Evolutionary conservation across 1,284 basidiomycete genomes (phyloP).

Genomic region (Porodaedalea pini): DNA sequence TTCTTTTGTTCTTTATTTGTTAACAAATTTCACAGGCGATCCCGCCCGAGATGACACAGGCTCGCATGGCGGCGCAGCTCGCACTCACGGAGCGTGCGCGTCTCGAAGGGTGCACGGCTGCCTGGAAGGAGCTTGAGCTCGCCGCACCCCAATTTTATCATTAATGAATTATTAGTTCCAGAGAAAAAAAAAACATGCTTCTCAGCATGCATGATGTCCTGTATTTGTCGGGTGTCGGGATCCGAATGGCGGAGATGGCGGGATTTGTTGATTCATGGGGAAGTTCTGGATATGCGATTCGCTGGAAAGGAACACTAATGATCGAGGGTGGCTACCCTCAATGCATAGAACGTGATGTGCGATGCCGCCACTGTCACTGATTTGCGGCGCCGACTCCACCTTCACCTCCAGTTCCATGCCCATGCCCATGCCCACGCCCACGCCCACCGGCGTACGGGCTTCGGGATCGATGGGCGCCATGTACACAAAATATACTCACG

Average conservation of each 20-base stretch:
- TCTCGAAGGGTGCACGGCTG: slow-evolving; percentile 40
- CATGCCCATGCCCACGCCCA: too few relatives aligned
- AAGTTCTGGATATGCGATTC: slow-evolving; percentile 9
- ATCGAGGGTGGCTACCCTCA: background rate
- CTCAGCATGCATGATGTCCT: background rate
- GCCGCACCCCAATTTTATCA: background rate
- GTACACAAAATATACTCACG: too few relatives aligned
- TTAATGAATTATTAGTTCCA: background rate
- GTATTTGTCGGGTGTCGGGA: background rate
- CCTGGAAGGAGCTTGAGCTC: slow-evolving; percentile 35
- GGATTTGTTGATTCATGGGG: background rate
- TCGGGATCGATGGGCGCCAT: too few relatives aligned
- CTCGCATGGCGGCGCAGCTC: slow-evolving; percentile 36
- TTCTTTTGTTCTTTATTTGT: background rate
- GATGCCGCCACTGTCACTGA: background rate
- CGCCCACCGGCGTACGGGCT: too few relatives aligned
- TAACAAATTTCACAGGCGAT: slow-evolving; percentile 9
- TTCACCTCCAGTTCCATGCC: too few relatives aligned
- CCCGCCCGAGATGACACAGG: slow-evolving; percentile 29
- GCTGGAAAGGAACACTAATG: slow-evolving; percentile 10
- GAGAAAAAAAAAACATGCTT: background rate
- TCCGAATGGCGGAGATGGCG: slow-evolving; percentile 8
- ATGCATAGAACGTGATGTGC: background rate
- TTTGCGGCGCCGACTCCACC: background rate
- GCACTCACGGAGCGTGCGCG: slow-evolving; percentile 41